phyloP scores from a whole-genome alignment of 768 basidiomycete species.

The Paxillus rubicundulus region DNA sequence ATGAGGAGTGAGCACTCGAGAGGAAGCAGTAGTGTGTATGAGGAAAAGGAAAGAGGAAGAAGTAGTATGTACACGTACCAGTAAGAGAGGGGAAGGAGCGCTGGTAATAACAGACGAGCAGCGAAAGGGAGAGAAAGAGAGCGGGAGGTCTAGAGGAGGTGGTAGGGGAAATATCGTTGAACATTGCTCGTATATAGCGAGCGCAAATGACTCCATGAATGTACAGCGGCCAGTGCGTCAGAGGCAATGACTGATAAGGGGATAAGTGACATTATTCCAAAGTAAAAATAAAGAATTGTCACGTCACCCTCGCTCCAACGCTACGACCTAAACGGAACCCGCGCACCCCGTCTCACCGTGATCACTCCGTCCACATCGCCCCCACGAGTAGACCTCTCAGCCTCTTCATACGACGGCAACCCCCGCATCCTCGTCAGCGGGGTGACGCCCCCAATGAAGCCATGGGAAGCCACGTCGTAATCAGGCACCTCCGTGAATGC shows the following conservation, averaged over 20 bases:
- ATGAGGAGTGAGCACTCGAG: neutral
- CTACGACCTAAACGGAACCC: neutral
- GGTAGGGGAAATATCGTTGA: no score
- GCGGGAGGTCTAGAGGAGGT: no score
- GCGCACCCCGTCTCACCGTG: constrained; percentile 6
- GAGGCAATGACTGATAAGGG: neutral
- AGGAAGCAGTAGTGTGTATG: neutral
- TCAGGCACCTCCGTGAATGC: constrained; percentile 80
- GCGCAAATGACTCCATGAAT: no score
- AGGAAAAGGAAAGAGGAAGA: no score
- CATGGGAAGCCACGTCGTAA: constrained; percentile 79
- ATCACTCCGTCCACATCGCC: constrained; percentile 2
- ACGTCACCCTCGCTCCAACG: neutral
- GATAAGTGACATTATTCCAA: neutral
- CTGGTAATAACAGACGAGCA: no score
- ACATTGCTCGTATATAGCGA: no score
- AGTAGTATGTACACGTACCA: neutral
- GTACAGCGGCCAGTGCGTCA: no score
- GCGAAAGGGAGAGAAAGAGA: no score
- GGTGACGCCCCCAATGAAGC: constrained; percentile 90
- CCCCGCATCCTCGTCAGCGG: constrained; percentile 75
- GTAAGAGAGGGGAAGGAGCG: no score
- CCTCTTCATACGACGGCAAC: constrained; percentile 86
- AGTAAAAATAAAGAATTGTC: neutral
- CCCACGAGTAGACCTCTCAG: constrained; percentile 21